Base-by-base conservation (phyloP, 768 basidiomycete genomes). In the Austroboletus festivus region DNA sequence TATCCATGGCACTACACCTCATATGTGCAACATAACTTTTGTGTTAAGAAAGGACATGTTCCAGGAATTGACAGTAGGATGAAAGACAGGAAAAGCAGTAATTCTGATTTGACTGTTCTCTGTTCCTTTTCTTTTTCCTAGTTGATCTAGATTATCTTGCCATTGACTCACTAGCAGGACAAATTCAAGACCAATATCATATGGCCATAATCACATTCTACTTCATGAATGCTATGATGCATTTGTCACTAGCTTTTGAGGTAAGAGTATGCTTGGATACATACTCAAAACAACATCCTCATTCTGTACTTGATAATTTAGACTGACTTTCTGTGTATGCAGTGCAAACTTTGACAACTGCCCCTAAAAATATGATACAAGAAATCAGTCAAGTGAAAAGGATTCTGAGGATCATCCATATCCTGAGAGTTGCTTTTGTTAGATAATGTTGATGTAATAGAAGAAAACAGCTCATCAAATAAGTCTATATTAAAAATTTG, bases 301-400 rank as follows among this genome's bases (percentile, higher is more conserved):
- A 56, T 93, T 89, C 56, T 84, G 83, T 16, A 95, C 87, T 50
- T 81, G 79, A 72, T 94, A 93, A 22, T 70, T 71, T 54, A 94
- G 70, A 47, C 92, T 89, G 53, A 95, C 91, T 66, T 96, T 96
- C 68, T 96, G 93, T 3, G 93, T 91, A 59, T 96, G 89, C 4
- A 93, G 93, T 35, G 83, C 75, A 68, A 96, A 96, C 68, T 93
- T 94, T 61, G 90, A 93, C 22, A 91, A 94, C 66, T 90, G 91
- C 2, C 93, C 93, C 93, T 89, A 23, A 28, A 18, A 15, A 30
- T 7, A 22, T 18, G n/a, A n/a, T n/a, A 21, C 16, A 40, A 40
- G 19, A 23, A 15, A 54, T 53, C 15, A 38, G 34, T 33, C 38
- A 23, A 45, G 35, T 26, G 21, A 22, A 19, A 18, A 24, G 23